phyloP scores from a whole-genome alignment of 306 rosid species.

The Quercus wislizeni region DNA sequence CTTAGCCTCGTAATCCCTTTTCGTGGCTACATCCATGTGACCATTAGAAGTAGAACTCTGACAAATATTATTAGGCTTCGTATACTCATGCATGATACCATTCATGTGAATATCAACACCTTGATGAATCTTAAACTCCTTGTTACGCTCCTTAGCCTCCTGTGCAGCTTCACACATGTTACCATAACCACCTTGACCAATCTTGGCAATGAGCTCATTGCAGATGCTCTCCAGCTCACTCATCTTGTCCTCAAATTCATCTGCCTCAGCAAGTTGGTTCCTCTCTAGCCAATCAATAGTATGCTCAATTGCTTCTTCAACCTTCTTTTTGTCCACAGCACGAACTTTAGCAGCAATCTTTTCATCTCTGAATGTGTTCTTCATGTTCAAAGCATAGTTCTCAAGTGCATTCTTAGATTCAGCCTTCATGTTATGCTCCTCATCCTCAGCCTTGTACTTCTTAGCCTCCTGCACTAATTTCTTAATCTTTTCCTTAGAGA shows the following conservation, averaged over 20 bases:
- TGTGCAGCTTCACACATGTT: constrained; percentile 20
- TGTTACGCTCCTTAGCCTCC: no score
- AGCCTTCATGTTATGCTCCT: constrained; percentile 50
- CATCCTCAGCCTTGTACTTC: constrained; percentile 45
- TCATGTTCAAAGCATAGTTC: constrained; percentile 53
- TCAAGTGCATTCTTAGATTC: constrained; percentile 44
- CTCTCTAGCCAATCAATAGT: constrained; percentile 47
- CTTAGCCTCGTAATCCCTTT: no score
- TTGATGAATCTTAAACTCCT: no score
- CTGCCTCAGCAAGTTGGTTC: constrained; percentile 44
- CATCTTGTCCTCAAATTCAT: constrained; percentile 44
- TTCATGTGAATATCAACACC: no score
- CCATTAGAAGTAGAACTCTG: no score
- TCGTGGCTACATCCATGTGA: no score
- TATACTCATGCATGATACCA: no score
- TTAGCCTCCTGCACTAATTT: constrained; percentile 49
- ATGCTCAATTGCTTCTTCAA: constrained; percentile 46
- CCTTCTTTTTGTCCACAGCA: constrained; percentile 41
- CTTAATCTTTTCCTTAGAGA: constrained; percentile 44
- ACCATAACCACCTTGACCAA: constrained; percentile 39
- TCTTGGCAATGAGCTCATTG: constrained; percentile 43
- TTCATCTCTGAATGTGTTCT: constrained; percentile 48
- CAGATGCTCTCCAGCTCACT: constrained; percentile 50
- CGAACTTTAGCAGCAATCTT: constrained; percentile 42
- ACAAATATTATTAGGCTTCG: no score